phyloP scores from a whole-genome alignment of 768 basidiomycete species.

The Naganishia vaughanmartiniae region DNA sequence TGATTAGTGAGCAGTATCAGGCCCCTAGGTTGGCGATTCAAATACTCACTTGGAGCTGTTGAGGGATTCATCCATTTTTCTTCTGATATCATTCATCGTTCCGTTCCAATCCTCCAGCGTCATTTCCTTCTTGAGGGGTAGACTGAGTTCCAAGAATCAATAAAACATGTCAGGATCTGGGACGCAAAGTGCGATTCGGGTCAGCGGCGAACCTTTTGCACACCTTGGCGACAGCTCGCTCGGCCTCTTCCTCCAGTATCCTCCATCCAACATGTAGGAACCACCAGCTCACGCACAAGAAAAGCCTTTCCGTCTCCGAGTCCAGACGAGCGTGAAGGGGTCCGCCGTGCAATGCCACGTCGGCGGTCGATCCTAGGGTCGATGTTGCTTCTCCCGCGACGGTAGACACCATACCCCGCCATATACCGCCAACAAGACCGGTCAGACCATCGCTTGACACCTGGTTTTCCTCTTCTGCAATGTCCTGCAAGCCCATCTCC shows the following conservation, averaged over 20 bases:
- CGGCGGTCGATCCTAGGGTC: neutral
- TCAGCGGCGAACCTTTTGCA: slow-evolving; percentile 65
- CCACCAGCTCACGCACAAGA: slow-evolving; percentile 89
- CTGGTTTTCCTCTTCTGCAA: slow-evolving; percentile 41
- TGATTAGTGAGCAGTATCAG: neutral
- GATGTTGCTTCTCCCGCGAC: neutral
- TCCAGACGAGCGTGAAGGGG: slow-evolving; percentile 36
- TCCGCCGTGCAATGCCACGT: neutral
- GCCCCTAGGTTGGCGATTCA: no score
- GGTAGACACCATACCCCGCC: slow-evolving; percentile 14
- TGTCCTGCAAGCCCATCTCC: slow-evolving; percentile 32
- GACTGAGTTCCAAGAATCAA: slow-evolving; percentile 11
- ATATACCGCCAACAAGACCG: slow-evolving; percentile 43
- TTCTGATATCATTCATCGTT: neutral
- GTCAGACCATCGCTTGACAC: slow-evolving; percentile 50
- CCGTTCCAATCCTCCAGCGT: slow-evolving; percentile 31
- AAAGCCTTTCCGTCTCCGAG: slow-evolving; percentile 71
- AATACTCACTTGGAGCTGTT: slow-evolving; percentile 5
- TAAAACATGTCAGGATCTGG: no score
- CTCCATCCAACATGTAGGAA: slow-evolving; percentile 88
- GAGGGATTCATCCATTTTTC: slow-evolving; percentile 6
- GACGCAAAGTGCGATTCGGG: no score
- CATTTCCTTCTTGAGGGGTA: slow-evolving; percentile 35
- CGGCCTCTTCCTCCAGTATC: slow-evolving; percentile 70
- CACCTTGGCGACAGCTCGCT: slow-evolving; percentile 72